phyloP scores from a whole-genome alignment of 495 filamentous ascomycete genomes.

The Geoglossum glabrum region DNA sequence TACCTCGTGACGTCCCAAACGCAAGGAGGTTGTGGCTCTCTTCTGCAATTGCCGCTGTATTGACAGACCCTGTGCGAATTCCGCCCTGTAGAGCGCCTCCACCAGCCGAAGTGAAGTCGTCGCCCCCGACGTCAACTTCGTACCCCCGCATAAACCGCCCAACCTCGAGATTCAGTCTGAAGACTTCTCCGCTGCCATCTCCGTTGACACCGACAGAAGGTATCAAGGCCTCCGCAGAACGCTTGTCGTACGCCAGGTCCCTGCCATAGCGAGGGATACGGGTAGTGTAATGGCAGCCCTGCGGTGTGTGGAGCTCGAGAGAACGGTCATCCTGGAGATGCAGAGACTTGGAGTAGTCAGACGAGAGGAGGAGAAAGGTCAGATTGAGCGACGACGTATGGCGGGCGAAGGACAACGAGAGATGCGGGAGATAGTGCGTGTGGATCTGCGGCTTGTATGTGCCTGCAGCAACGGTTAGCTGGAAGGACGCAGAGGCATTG shows the following conservation, averaged over 20 bases:
- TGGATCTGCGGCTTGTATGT: constrained; percentile 96
- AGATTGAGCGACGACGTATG: constrained; percentile 90
- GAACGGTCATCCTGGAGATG: constrained; percentile 83
- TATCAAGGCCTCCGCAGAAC: constrained; percentile 70
- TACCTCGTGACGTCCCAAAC: constrained; percentile 89
- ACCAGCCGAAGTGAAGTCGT: constrained; percentile 43
- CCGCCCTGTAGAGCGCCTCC: constrained; percentile 61
- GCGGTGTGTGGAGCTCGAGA: constrained; percentile 84
- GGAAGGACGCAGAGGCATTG: no score
- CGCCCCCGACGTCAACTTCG: constrained; percentile 69
- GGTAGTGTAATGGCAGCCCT: constrained; percentile 70
- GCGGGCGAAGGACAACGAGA: constrained; percentile 78
- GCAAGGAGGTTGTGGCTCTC: constrained; percentile 78
- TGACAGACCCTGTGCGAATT: constrained; percentile 64
- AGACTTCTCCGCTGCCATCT: constrained; percentile 77
- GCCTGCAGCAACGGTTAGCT: constrained; percentile 21
- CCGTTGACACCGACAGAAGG: constrained; percentile 73
- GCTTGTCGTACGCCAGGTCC: constrained; percentile 67
- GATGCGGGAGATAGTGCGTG: constrained; percentile 78
- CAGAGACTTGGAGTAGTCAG: constrained; percentile 84
- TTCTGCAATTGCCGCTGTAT: constrained; percentile 75
- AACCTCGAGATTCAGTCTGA: constrained; percentile 71
- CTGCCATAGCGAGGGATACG: constrained; percentile 82
- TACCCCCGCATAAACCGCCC: constrained; percentile 75
- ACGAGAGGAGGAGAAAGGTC: constrained; percentile 78